Evolutionary conservation across 2,329 filamentous ascomycete species (phyloP).

Genomic region (Aspergillus ochraceoroseus): DNA sequence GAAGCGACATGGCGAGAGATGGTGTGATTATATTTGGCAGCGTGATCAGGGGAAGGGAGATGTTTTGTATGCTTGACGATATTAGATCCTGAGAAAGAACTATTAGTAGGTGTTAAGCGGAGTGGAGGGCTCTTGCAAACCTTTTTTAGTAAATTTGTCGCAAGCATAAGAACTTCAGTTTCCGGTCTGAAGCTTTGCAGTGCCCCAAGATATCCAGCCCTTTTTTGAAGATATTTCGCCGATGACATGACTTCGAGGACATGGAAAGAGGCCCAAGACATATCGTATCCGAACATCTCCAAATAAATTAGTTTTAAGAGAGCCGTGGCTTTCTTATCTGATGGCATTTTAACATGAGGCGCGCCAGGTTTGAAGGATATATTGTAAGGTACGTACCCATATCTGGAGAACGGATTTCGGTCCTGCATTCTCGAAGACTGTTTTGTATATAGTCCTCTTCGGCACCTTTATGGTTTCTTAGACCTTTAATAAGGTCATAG

Average conservation of each 20-base stretch:
- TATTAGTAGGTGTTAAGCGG: constrained; percentile 11
- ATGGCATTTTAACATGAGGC: constrained; percentile 12
- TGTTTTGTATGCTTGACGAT: constrained; percentile 67
- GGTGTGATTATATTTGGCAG: constrained; percentile 94
- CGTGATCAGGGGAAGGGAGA: constrained; percentile 79
- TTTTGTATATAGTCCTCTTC: constrained; percentile 94
- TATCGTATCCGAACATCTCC: constrained; percentile 98
- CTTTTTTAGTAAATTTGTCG: constrained; percentile 95
- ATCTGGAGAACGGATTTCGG: constrained; percentile 86
- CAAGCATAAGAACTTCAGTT: constrained; percentile 95
- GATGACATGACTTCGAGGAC: constrained; percentile 99
- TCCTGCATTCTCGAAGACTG: constrained; percentile 88
- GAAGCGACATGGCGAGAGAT: constrained; percentile 81
- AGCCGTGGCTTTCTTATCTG: constrained; percentile 92
- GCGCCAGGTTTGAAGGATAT: not conserved
- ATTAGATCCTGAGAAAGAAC: constrained; percentile 45
- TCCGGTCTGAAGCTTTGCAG: constrained; percentile 94
- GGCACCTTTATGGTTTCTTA: constrained; percentile 90
- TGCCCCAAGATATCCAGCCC: constrained; percentile 88
- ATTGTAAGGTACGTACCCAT: constrained; percentile 60
- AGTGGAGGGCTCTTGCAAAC: constrained; percentile 35
- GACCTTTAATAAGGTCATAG: constrained; percentile 94
- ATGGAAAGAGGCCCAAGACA: constrained; percentile 99
- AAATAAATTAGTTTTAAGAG: constrained; percentile 94
- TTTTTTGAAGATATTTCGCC: constrained; percentile 87